Evolutionary conservation across 805 yeast genomes (phyloP).

Genomic region (Candida parachauliodes): DNA sequence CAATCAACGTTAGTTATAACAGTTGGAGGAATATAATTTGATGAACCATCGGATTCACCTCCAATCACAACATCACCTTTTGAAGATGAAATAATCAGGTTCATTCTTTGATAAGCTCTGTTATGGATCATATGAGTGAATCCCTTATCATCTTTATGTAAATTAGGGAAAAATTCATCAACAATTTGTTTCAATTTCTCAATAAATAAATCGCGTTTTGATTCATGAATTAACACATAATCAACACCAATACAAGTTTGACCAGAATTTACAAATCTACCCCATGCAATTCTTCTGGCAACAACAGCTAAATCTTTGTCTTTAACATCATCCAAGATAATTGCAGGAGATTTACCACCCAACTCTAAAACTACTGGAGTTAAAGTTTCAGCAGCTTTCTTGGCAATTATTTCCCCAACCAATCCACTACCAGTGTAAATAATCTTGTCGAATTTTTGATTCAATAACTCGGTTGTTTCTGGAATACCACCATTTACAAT

Average conservation of each 20-base stretch:
- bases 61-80: conserved; percentile 52
- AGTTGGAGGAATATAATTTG: conserved; percentile 68
- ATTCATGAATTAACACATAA: conserved; percentile 65
- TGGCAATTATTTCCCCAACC: conserved; percentile 75
- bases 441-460: conserved; percentile 73
- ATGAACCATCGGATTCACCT: conserved; percentile 34
- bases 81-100: conserved; percentile 40
- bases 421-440: conserved; percentile 77
- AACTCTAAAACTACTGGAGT: conserved; percentile 81
- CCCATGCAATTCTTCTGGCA: conserved; percentile 71
- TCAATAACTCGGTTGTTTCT: conserved; percentile 56
- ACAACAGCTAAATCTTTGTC: conserved; percentile 40
- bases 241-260: conserved; percentile 92
- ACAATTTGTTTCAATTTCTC: conserved; percentile 36
- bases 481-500: conserved; percentile 72
- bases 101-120: conserved; percentile 48
- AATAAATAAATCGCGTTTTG: conserved; percentile 51
- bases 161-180: conserved; percentile 42
- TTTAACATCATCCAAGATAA: conserved; percentile 52
- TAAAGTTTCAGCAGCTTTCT: conserved; percentile 78
- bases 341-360: conserved; percentile 90
- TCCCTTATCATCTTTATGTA: conserved; percentile 12
- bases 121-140: conserved; percentile 62
- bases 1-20: conserved; percentile 59
- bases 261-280: conserved; percentile 76